A percentile compares a stretch with the other conserved stretches of the same genome.
Conservation (phyloP, 1,139 yeast species). For the Candida neerlandica region DNA sequence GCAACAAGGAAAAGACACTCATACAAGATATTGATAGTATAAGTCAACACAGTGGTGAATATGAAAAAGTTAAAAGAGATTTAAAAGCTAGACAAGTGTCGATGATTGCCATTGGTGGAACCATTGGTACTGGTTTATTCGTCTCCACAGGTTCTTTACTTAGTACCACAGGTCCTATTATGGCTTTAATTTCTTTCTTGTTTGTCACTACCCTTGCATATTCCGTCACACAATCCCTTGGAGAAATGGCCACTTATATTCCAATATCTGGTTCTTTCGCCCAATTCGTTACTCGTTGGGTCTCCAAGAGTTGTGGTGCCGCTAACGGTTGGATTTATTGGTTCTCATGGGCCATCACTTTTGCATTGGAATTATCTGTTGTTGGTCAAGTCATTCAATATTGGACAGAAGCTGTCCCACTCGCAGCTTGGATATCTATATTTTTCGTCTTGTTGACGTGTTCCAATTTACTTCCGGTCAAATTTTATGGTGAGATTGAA, state of each 20-base stretch:
- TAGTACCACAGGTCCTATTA: conserved; percentile 69
- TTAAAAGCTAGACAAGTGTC: conserved; percentile 67
- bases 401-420: conserved; percentile 75
- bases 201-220: conserved; percentile 69
- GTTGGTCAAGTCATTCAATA: conserved; percentile 74
- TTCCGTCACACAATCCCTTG: conserved; percentile 67
- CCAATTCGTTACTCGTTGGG: conserved; percentile 58
- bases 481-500: conserved; percentile 49
- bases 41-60: conserved; percentile 7
- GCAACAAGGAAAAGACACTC: conserved; percentile 11
- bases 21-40: conserved; percentile 12
- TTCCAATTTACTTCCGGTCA: conserved; percentile 45
- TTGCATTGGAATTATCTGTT: conserved; percentile 79
- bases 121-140: conserved; percentile 70
- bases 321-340: conserved; percentile 84
- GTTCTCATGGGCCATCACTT: conserved; percentile 87
- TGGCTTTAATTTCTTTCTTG: conserved; percentile 62
- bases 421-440: conserved; percentile 76
- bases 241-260: conserved; percentile 76
- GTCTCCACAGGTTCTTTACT: conserved; percentile 60
- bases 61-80: conserved; percentile 36
- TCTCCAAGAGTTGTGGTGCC: conserved; percentile 73
- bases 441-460: conserved; percentile 48
- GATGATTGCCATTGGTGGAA: conserved; percentile 64
- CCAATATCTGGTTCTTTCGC: conserved; percentile 70